phyloP scores from a whole-genome alignment of 768 basidiomycete species.

The Podaxis rugospora region DNA sequence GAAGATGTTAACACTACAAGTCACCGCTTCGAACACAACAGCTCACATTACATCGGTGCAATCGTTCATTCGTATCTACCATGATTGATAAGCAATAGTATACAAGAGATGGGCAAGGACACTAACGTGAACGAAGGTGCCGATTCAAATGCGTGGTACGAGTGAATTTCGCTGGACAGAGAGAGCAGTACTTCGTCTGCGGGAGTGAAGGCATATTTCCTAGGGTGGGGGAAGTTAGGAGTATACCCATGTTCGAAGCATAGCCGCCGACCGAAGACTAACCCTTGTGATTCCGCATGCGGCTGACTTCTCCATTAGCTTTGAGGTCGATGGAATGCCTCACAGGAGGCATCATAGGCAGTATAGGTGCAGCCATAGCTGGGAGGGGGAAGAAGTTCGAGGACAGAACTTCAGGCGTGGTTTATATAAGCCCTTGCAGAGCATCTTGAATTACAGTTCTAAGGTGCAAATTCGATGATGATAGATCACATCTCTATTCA shows the following conservation, averaged over 20 bases:
- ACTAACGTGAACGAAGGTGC: slow-evolving; percentile 68
- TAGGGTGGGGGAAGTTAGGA: slow-evolving; percentile 28
- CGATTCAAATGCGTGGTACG: slow-evolving; percentile 71
- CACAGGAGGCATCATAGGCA: slow-evolving; percentile 21
- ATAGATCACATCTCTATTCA: neutral
- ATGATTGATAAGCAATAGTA: slow-evolving; percentile 8
- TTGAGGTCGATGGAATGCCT: slow-evolving; percentile 32
- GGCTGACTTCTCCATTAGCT: slow-evolving; percentile 37
- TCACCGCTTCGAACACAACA: neutral
- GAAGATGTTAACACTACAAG: slow-evolving; percentile 6
- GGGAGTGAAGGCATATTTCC: slow-evolving; percentile 71
- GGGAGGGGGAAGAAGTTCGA: slow-evolving; percentile 23
- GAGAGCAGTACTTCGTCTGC: slow-evolving; percentile 63
- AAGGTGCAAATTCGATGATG: slow-evolving; percentile 8
- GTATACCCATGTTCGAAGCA: slow-evolving; percentile 30
- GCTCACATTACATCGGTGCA: slow-evolving; percentile 60
- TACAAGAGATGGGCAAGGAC: neutral
- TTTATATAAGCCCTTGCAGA: slow-evolving; percentile 16
- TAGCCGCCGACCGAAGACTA: slow-evolving; percentile 5
- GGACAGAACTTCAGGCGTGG: slow-evolving; percentile 8
- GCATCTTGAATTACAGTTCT: slow-evolving; percentile 15
- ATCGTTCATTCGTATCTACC: slow-evolving; percentile 62
- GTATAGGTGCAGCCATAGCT: slow-evolving; percentile 24
- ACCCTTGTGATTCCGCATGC: slow-evolving; percentile 42
- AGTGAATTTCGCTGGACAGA: slow-evolving; percentile 72